A percentile compares a stretch with the other conserved stretches of the same genome.
phyloP scores from a whole-genome alignment of 768 basidiomycete species.

The Rossbeevera mucosa region DNA sequence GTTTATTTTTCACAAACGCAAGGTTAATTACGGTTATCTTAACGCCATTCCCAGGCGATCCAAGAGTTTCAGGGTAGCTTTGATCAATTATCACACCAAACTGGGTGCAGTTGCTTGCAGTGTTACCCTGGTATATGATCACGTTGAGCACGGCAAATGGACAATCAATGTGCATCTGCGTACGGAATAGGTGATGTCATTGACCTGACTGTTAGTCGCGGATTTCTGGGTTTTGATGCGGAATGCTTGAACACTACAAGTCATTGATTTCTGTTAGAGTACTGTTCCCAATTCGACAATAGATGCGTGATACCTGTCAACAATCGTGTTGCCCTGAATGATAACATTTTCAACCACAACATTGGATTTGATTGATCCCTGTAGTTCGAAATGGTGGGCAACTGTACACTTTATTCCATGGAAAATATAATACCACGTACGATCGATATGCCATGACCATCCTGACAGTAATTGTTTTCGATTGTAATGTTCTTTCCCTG shows the following conservation, averaged over 20 bases:
- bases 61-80: conserved; percentile 53
- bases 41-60: conserved; percentile 54
- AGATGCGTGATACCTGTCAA: conserved; percentile 41
- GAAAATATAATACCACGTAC: conserved; percentile 13
- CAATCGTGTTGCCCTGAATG: conserved; percentile 49
- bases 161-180: conserved; percentile 1
- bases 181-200: conserved; percentile 48
- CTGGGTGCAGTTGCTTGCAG: conserved; percentile 40
- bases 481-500: conserved; percentile 42
- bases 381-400: neutral
- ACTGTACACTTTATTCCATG: neutral
- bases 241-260: conserved; percentile 46
- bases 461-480: conserved; percentile 47
- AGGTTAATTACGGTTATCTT: conserved; percentile 46
- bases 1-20: neutral
- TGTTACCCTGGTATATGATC: conserved; percentile 42
- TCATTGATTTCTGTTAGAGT: neutral
- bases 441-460: conserved; percentile 64
- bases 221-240: conserved; percentile 55
- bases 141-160: neutral
- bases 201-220: conserved; percentile 45
- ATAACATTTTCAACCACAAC: conserved; percentile 43
- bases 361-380: conserved; percentile 54
- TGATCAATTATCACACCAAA: conserved; percentile 61
- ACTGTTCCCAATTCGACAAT: neutral